phyloP scores from a whole-genome alignment of 2,329 filamentous ascomycete species.

The Talaromyces sp. region DNA sequence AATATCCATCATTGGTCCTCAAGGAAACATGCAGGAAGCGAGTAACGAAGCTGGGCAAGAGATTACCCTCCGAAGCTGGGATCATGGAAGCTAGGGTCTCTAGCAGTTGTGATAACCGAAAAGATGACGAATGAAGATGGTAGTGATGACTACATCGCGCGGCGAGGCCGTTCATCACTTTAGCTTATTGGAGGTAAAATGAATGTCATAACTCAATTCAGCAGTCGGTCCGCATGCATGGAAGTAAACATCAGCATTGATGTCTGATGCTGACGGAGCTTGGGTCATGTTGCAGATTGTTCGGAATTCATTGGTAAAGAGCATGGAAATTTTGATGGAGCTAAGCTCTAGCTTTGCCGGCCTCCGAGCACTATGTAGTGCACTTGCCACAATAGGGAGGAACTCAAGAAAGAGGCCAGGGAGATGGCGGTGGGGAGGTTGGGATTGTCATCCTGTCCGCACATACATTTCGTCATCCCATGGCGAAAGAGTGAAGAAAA shows the following conservation, averaged over 20 bases:
- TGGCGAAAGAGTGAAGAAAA: background rate
- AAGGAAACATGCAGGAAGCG: constrained; percentile 4
- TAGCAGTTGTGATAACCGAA: constrained; percentile 2
- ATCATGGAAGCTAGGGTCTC: constrained; percentile 5
- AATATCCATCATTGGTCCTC: constrained; percentile 10
- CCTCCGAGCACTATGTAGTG: constrained; percentile 6
- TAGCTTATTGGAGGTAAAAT: constrained; percentile 8
- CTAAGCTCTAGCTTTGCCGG: constrained; percentile 5
- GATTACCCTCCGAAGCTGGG: background rate
- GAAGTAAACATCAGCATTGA: constrained; percentile 6
- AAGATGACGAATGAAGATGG: constrained; percentile 2
- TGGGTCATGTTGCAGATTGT: constrained; percentile 8
- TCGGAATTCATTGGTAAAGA: constrained; percentile 9
- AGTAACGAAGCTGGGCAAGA: background rate
- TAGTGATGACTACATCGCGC: constrained; percentile 4
- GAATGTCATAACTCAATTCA: constrained; percentile 5
- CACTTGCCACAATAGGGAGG: constrained; percentile 6
- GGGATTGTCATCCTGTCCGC: background rate
- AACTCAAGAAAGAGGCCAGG: background rate
- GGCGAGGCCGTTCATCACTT: background rate
- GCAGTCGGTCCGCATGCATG: constrained; percentile 8
- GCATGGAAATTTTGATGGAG: constrained; percentile 4
- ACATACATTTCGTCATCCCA: background rate
- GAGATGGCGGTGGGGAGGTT: background rate
- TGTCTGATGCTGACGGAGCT: constrained; percentile 4